Evolutionary conservation across 371 early-diverging fungal genomes (phyloP).

Genomic region (Mucor irregularis): DNA sequence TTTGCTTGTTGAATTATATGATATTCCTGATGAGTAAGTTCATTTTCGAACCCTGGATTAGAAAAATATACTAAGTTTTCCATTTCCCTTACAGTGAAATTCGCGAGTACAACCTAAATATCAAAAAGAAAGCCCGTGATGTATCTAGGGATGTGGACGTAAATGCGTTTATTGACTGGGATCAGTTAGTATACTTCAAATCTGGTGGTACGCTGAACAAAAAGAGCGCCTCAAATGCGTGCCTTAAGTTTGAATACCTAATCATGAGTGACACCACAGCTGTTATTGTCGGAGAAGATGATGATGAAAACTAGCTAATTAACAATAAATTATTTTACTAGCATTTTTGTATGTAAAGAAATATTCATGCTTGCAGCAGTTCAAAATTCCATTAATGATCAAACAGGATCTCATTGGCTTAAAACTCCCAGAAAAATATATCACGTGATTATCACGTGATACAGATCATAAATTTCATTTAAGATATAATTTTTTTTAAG

Average conservation of each 20-base stretch:
- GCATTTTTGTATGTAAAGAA: too few relatives aligned
- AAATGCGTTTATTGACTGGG: conserved; percentile 24
- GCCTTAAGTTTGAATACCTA: conserved; percentile 26
- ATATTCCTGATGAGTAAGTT: conserved; percentile 63
- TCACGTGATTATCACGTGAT: too few relatives aligned
- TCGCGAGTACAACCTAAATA: conserved; percentile 16
- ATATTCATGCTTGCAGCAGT: too few relatives aligned
- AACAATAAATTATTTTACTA: too few relatives aligned
- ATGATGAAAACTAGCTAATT: not conserved
- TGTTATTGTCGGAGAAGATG: not conserved
- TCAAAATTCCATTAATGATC: too few relatives aligned
- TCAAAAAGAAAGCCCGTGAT: conserved; percentile 10
- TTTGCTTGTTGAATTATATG: conserved; percentile 62
- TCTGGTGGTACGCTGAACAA: conserved; percentile 1
- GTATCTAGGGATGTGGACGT: conserved; percentile 19
- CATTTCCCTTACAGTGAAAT: conserved; percentile 13
- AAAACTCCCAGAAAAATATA: too few relatives aligned
- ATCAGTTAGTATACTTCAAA: conserved; percentile 21
- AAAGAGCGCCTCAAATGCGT: conserved; percentile 22
- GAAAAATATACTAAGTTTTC: too few relatives aligned
- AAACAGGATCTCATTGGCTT: too few relatives aligned
- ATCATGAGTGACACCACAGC: conserved; percentile 25
- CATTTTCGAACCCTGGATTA: too few relatives aligned
- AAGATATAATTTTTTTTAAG: too few relatives aligned
- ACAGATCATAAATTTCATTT: too few relatives aligned